phyloP scores from a whole-genome alignment of 192 early-diverging fungal species.

The Backusella circina region DNA sequence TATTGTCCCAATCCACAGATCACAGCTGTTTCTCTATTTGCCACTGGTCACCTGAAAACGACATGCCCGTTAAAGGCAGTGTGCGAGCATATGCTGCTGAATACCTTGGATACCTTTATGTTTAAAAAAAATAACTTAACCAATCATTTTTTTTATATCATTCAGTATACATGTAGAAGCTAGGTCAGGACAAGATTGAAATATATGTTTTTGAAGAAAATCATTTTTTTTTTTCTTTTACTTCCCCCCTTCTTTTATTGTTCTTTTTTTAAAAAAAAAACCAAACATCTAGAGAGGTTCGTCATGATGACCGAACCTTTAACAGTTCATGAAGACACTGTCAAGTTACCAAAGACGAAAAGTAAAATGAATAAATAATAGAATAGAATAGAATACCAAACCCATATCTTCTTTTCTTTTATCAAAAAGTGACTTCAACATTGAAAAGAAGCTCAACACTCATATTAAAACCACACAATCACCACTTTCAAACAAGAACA shows the following conservation, averaged over 20 bases:
- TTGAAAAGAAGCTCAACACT: conserved; percentile 19
- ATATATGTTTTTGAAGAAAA: too few relatives aligned
- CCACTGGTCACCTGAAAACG: too few relatives aligned
- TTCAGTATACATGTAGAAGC: too few relatives aligned
- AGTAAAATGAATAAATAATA: background rate
- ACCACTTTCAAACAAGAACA: conserved; percentile 45
- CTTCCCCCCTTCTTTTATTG: background rate
- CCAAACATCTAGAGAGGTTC: background rate
- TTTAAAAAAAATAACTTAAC: too few relatives aligned
- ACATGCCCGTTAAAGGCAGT: too few relatives aligned
- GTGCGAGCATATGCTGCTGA: too few relatives aligned
- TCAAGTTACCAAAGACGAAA: conserved; percentile 6
- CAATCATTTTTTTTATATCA: too few relatives aligned
- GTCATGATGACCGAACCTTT: conserved; percentile 13
- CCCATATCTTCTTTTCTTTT: background rate
- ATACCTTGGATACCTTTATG: too few relatives aligned
- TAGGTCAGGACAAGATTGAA: too few relatives aligned
- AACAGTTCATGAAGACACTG: background rate
- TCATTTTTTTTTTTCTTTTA: too few relatives aligned
- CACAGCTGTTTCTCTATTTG: too few relatives aligned
- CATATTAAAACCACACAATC: conserved; percentile 43
- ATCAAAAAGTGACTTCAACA: background rate
- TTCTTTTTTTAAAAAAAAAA: background rate
- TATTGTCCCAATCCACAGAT: too few relatives aligned
- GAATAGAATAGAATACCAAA: background rate